Base-by-base conservation (phyloP, 805 yeast species). In the Yarrowia hollandica region DNA sequence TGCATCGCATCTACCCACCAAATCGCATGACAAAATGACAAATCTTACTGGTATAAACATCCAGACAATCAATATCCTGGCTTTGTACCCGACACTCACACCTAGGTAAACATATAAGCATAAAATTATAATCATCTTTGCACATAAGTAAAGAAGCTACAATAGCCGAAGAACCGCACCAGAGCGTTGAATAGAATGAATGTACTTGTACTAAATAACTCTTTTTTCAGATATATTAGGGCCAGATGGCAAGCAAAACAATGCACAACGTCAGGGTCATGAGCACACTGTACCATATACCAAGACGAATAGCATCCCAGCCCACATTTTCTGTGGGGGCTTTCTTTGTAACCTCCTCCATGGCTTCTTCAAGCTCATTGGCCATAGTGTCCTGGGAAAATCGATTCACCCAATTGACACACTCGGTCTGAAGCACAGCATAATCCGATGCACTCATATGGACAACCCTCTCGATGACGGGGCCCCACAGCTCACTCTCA, bases 381-480 rank as follows among this genome's bases (percentile, higher is more conserved):
- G 69, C 70, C 69, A 74, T 68, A 21, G 68, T 64, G 12, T 60
- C 62, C 21, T 63, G 50, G 3, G 76, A 68, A 61, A 76, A 75
- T 8, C 58, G 58, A 26, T 35, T 35, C 44, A 65, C 62, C 19
- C 60, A 59, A 5, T 39, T 41, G 10, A 74, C 79, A 26, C 67
- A 64, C 23, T 61, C 60, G 6, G 63, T 65, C 28, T 75, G 76
- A 3, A 63, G 63, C 7, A 52, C 60, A 25, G 72, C 59, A 11
- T 63, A 63, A 38, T 68, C 69, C 1, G 55, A 65, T 2, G 59
- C 48, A 1, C 63, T 22, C 52, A 63, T 42, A 16, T 62, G 50
- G 5, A 72, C 62, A 6, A 64, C 74, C 5, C 62, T 58, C 5
- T 65, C 61, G 22, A 75, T 57, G 0, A 74, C 71, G 2, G 61